These are phyloP conservation scores for Sistotremastrum niveocremeum DNA, from an alignment of 768 basidiomycete genomes.

Conservation along the genomic window DNA sequence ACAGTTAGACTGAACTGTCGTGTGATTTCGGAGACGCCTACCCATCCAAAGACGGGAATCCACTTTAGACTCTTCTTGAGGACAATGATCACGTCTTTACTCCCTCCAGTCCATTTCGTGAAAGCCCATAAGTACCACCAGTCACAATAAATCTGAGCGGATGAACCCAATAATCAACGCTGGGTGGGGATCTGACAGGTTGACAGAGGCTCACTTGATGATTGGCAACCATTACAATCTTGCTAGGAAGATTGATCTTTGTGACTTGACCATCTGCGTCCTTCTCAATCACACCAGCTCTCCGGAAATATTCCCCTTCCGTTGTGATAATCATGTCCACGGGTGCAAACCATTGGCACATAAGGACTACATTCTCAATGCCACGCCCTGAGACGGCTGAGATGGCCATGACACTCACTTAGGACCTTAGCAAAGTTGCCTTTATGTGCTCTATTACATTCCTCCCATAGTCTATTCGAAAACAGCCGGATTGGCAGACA, in stretches of 20 bases:
- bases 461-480: no score
- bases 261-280: constrained; percentile 43
- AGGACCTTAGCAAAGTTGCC: constrained; percentile 63
- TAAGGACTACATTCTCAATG: constrained; percentile 37
- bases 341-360: constrained; percentile 75
- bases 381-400: not conserved
- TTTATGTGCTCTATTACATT: constrained; percentile 44
- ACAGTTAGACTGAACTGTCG: not conserved
- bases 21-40: constrained; percentile 21
- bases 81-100: constrained; percentile 74
- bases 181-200: not conserved
- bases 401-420: constrained; percentile 30
- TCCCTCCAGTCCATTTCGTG: constrained; percentile 54
- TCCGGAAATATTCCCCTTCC: constrained; percentile 25
- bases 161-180: not conserved
- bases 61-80: constrained; percentile 83
- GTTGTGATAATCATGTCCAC: constrained; percentile 56
- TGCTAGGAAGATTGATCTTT: constrained; percentile 57
- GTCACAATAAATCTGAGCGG: constrained; percentile 52
- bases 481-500: constrained; percentile 53
- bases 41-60: constrained; percentile 83
- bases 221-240: constrained; percentile 79
- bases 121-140: constrained; percentile 85
- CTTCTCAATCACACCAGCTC: constrained; percentile 23
- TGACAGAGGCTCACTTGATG: constrained; percentile 54